phyloP scores from a whole-genome alignment of 2,329 filamentous ascomycete species.

The Blastomyces percursus region DNA sequence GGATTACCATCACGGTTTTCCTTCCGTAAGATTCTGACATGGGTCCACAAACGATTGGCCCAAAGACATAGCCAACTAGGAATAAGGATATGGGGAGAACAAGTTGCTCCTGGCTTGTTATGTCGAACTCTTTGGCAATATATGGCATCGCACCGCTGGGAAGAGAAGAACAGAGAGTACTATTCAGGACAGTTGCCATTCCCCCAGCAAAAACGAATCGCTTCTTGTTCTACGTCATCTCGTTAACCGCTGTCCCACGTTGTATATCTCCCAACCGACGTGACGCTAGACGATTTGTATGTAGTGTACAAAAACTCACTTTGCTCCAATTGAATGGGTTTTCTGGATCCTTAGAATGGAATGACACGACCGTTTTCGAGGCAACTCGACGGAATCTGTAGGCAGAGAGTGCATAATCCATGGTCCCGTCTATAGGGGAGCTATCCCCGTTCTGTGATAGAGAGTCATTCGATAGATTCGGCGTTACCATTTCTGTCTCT shows the following conservation, averaged over 20 bases:
- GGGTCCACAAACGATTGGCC: slow-evolving; percentile 35
- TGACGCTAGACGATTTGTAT: neutral
- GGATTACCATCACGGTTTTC: slow-evolving; percentile 36
- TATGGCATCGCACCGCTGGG: slow-evolving; percentile 30
- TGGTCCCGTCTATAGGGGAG: neutral
- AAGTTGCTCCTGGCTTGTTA: slow-evolving; percentile 24
- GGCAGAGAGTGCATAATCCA: neutral
- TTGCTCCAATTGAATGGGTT: slow-evolving; percentile 27
- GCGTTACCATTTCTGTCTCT: neutral
- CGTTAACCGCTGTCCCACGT: neutral
- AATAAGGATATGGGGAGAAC: slow-evolving; percentile 33
- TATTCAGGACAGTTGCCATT: slow-evolving; percentile 28
- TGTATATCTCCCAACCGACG: neutral
- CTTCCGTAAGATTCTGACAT: slow-evolving; percentile 36
- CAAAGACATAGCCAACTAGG: slow-evolving; percentile 33
- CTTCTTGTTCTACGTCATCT: slow-evolving; percentile 22
- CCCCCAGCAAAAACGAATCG: slow-evolving; percentile 27
- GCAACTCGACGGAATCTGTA: slow-evolving; percentile 25
- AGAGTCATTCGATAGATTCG: slow-evolving; percentile 3
- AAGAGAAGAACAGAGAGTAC: slow-evolving; percentile 31
- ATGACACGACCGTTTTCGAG: slow-evolving; percentile 28
- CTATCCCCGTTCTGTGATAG: neutral
- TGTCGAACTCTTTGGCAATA: slow-evolving; percentile 28
- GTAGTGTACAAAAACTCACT: slow-evolving; percentile 14
- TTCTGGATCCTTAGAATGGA: slow-evolving; percentile 25